Percentiles rank a stretch among this genome's conserved stretches.
These are phyloP conservation scores for Histomonas meleagridis DNA, from an alignment of 208 protist species.

Conservation along the genomic window DNA sequence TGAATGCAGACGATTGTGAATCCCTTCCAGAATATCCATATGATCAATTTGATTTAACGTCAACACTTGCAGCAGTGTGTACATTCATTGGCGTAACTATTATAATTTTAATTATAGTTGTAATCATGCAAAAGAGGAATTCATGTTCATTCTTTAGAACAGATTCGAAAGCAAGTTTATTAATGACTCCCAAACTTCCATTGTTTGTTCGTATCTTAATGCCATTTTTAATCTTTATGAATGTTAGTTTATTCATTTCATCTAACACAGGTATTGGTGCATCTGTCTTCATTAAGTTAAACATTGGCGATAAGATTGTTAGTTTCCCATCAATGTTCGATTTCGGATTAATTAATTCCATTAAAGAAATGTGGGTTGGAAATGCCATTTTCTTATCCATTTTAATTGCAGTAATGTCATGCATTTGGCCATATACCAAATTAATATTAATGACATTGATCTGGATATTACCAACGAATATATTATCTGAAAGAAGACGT, in stretches of 20 bases:
- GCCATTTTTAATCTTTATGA: conserved; percentile 26
- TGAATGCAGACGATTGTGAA: no score
- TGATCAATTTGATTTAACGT: no score
- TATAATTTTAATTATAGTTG: no score
- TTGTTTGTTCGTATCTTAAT: background rate
- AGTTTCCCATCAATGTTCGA: conserved; percentile 54
- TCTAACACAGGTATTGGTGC: conserved; percentile 56
- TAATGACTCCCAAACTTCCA: background rate
- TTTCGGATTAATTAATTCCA: conserved; percentile 66
- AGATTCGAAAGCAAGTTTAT: background rate
- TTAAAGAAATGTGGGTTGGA: conserved; percentile 67
- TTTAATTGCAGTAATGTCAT: conserved; percentile 72
- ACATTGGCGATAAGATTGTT: conserved; percentile 40
- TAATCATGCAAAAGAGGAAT: no score
- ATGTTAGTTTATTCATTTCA: conserved; percentile 55
- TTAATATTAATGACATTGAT: conserved; percentile 57
- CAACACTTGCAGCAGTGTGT: no score
- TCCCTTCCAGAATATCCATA: no score
- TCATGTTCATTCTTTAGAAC: background rate
- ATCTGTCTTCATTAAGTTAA: conserved; percentile 49
- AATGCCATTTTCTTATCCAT: conserved; percentile 63
- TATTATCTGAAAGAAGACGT: conserved; percentile 54
- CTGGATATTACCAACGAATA: conserved; percentile 58
- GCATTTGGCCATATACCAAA: conserved; percentile 77
- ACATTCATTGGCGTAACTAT: no score